Conservation (phyloP, 345 rosid species). For the Luvunga scandens region DNA sequence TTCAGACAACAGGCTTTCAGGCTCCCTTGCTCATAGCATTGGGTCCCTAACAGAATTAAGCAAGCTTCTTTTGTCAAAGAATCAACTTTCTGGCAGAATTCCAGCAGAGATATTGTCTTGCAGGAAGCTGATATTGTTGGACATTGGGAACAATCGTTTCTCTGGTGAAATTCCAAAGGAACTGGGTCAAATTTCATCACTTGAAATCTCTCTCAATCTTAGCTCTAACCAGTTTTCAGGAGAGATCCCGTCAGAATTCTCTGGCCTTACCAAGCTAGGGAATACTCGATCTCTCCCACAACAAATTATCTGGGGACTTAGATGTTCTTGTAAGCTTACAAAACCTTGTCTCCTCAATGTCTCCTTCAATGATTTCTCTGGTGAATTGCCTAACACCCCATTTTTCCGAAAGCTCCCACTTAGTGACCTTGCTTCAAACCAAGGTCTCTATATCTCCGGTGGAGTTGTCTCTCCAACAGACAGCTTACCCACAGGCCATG, state of each 20-base stretch:
- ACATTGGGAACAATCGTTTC: conserved; percentile 68
- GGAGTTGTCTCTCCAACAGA: conserved; percentile 45
- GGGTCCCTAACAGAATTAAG: conserved; percentile 66
- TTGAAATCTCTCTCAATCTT: conserved; percentile 84
- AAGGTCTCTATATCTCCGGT: conserved; percentile 53
- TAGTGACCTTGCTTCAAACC: conserved; percentile 66
- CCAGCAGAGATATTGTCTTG: conserved; percentile 71
- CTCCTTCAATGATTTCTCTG: conserved; percentile 88
- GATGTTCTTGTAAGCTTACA: conserved; percentile 60
- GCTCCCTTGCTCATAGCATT: conserved; percentile 53
- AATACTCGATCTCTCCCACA: conserved; percentile 78
- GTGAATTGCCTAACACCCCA: conserved; percentile 75
- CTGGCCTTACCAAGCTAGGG: conserved; percentile 72
- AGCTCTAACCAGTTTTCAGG: conserved; percentile 77
- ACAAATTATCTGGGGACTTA: conserved; percentile 61
- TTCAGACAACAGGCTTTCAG: conserved; percentile 72
- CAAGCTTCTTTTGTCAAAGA: conserved; percentile 71
- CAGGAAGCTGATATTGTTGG: conserved; percentile 66
- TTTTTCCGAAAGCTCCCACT: conserved; percentile 79
- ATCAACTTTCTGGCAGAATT: conserved; percentile 63
- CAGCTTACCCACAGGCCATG: conserved; percentile 25
- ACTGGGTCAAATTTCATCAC: conserved; percentile 64
- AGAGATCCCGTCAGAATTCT: conserved; percentile 64
- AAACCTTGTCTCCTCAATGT: conserved; percentile 91
- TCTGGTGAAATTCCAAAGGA: conserved; percentile 81